A percentile compares a stretch with the other conserved stretches of the same genome.
These are phyloP conservation scores for Colletotrichum orchidophilum DNA, from an alignment of 2,329 filamentous ascomycete species.

Conservation along the genomic window DNA sequence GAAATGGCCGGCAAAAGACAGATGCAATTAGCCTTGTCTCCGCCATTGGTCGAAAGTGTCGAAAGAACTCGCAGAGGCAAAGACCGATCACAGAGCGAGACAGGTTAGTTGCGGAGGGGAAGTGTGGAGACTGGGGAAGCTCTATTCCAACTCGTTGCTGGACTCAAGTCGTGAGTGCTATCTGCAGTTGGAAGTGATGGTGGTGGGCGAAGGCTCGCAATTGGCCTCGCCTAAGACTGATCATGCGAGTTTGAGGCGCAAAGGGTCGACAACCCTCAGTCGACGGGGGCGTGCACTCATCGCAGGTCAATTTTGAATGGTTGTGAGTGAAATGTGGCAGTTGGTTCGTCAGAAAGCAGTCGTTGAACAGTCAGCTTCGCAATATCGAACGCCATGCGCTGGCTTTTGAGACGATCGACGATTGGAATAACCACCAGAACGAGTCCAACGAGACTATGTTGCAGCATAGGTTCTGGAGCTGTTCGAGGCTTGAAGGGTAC, in stretches of 20 bases:
- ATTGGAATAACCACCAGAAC: background rate
- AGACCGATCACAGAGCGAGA: conserved; percentile 12
- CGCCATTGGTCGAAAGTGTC: conserved; percentile 9
- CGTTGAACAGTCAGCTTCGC: background rate
- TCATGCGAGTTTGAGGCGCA: conserved; percentile 25
- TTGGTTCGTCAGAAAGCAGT: background rate
- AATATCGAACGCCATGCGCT: background rate
- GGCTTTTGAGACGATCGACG: background rate
- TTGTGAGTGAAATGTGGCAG: background rate
- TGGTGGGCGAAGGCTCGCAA: conserved; percentile 5
- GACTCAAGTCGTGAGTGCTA: background rate
- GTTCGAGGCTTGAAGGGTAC: background rate
- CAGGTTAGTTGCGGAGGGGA: background rate
- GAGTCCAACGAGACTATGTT: background rate
- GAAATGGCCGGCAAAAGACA: conserved; percentile 39
- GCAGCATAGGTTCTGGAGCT: background rate
- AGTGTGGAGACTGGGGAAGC: conserved; percentile 12
- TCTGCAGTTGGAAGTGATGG: conserved; percentile 13
- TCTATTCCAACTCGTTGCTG: background rate
- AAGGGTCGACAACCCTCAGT: background rate
- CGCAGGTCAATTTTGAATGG: background rate
- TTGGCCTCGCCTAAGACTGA: conserved; percentile 7
- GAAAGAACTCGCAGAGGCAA: background rate
- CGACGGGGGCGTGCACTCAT: background rate
- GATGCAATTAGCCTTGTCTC: conserved; percentile 39